These are phyloP conservation scores for maize (Zea mays) DNA, from an alignment of 176 grass and related monocot species.

Conservation along the genomic window DNA sequence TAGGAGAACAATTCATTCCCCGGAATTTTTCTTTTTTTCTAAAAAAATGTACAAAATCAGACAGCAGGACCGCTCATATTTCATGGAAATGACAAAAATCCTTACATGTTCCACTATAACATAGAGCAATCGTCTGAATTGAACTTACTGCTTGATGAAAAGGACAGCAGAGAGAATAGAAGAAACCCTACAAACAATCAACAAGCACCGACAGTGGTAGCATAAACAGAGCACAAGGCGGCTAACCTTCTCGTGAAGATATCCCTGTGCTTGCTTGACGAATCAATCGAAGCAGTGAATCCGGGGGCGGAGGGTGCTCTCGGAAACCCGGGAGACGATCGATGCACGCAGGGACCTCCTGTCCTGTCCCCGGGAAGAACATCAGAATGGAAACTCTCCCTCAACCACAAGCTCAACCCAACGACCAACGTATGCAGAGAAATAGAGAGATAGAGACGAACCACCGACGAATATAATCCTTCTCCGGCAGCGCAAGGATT, in stretches of 20 bases:
- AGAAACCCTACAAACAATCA: background rate
- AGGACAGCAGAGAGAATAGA: too few relatives aligned
- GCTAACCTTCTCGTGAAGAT: constrained; percentile 18
- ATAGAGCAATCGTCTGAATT: background rate
- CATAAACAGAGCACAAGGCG: background rate
- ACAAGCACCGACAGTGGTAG: background rate
- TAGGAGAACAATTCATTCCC: background rate
- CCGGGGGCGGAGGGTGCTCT: background rate
- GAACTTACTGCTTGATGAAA: background rate
- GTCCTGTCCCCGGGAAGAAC: background rate
- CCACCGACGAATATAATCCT: background rate
- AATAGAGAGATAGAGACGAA: background rate
- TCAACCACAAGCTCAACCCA: background rate
- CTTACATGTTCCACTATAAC: background rate
- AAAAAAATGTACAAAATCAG: background rate
- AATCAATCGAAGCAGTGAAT: background rate
- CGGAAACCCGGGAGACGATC: background rate
- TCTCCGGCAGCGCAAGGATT: constrained; percentile 19
- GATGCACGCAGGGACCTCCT: background rate
- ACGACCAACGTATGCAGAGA: background rate
- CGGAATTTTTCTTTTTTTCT: background rate
- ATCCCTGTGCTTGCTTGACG: background rate
- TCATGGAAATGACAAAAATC: background rate
- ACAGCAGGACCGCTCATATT: background rate
- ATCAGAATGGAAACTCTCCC: constrained; percentile 9